These are phyloP conservation scores for Lipomyces yamanashiensis DNA, from an alignment of 805 yeast species.

Conservation along the genomic window DNA sequence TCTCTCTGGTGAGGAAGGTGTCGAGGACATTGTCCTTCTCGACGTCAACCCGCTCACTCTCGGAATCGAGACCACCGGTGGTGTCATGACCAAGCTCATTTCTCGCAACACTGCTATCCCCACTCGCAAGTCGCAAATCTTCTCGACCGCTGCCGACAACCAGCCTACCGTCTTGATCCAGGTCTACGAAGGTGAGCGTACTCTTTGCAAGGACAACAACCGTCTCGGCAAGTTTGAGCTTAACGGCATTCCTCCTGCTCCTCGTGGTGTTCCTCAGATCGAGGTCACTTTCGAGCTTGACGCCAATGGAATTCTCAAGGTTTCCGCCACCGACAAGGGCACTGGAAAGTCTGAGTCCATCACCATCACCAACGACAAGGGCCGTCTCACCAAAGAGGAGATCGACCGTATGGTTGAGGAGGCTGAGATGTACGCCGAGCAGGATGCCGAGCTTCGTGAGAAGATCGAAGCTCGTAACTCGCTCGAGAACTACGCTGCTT, in stretches of 20 bases:
- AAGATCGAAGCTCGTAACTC: constrained; percentile 88
- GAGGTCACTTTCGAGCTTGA: constrained; percentile 97
- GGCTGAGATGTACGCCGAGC: constrained; percentile 92
- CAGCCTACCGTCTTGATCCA: constrained; percentile 98
- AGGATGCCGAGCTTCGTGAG: constrained; percentile 80
- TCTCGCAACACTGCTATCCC: constrained; percentile 99
- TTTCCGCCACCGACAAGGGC: constrained; percentile 95
- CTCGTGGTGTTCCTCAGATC: constrained; percentile 98
- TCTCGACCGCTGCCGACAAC: constrained; percentile 96
- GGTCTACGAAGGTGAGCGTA: constrained; percentile 98
- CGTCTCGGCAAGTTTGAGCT: constrained; percentile 95
- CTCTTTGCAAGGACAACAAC: constrained; percentile 93
- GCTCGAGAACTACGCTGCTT: constrained; percentile 86
- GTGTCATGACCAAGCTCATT: constrained; percentile 97
- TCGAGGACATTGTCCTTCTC: constrained; percentile 84
- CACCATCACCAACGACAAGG: constrained; percentile 97
- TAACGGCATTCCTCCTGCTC: constrained; percentile 96
- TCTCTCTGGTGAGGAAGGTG: constrained; percentile 92
- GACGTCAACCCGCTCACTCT: constrained; percentile 97
- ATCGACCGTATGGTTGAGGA: constrained; percentile 98
- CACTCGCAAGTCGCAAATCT: constrained; percentile 94
- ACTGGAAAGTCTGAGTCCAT: constrained; percentile 97
- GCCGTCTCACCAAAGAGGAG: constrained; percentile 96
- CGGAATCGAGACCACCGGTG: constrained; percentile 99
- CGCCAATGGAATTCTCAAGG: constrained; percentile 97